phyloP scores from a whole-genome alignment of 176 grass and related monocot species.

The Poa pratensis region DNA sequence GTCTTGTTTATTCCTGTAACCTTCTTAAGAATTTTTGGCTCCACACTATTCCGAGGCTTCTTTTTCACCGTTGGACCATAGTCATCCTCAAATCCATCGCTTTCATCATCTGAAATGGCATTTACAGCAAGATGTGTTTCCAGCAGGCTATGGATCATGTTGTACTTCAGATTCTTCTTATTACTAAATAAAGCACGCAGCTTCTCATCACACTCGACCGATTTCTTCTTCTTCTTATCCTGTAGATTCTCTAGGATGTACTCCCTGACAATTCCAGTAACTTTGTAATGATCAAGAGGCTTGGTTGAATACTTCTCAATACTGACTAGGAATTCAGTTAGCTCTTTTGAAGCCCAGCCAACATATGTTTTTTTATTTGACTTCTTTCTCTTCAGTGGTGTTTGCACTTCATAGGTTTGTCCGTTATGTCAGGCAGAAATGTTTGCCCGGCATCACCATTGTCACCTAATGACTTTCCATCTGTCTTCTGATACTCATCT shows the following conservation, averaged over 20 bases:
- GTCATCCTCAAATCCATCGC: slow-evolving; percentile 51
- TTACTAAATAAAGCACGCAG: slow-evolving; percentile 67
- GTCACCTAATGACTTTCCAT: slow-evolving; percentile 33
- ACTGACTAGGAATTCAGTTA: slow-evolving; percentile 68
- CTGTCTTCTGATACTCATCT: slow-evolving; percentile 34
- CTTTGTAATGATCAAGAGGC: slow-evolving; percentile 59
- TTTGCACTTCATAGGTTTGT: slow-evolving; percentile 49
- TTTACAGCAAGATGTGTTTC: slow-evolving; percentile 69
- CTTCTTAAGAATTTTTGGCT: slow-evolving; percentile 45
- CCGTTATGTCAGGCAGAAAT: slow-evolving; percentile 40
- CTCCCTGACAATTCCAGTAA: slow-evolving; percentile 62
- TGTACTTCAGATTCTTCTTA: slow-evolving; percentile 67
- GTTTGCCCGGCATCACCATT: slow-evolving; percentile 37
- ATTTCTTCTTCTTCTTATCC: slow-evolving; percentile 56
- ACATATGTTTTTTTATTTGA: slow-evolving; percentile 67
- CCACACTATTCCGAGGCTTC: slow-evolving; percentile 38
- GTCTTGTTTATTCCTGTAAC: slow-evolving; percentile 52
- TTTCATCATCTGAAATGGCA: slow-evolving; percentile 61
- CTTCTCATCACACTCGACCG: slow-evolving; percentile 65
- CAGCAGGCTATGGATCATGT: slow-evolving; percentile 67
- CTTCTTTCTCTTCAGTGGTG: slow-evolving; percentile 54
- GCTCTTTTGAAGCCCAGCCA: slow-evolving; percentile 77
- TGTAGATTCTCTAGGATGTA: slow-evolving; percentile 63
- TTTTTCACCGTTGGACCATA: slow-evolving; percentile 36
- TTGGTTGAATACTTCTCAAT: slow-evolving; percentile 58